Conservation (phyloP, 129 eudicot genomes). For the Lactuca saligna region DNA sequence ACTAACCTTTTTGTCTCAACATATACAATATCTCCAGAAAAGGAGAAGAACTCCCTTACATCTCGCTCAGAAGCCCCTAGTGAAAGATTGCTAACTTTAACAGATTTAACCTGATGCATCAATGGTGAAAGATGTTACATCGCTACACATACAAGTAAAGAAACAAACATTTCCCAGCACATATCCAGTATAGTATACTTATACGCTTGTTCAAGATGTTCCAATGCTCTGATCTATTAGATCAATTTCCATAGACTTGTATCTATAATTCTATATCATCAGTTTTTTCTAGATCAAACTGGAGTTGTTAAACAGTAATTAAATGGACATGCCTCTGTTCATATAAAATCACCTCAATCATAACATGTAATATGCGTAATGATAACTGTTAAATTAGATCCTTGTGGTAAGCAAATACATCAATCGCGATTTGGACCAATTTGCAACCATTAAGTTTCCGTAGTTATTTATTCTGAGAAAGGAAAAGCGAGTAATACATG, state of each 20-base stretch:
- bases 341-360: neutral
- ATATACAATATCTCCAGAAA: constrained; percentile 88
- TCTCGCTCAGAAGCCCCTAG: constrained; percentile 83
- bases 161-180: constrained; percentile 4
- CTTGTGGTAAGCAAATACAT: neutral
- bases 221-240: constrained; percentile 1
- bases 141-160: neutral
- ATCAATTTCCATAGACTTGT: neutral
- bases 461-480: neutral
- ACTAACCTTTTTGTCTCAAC: constrained; percentile 83
- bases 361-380: neutral
- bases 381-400: constrained; percentile 8
- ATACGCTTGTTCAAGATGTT: neutral
- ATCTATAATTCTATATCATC: neutral
- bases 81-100: constrained; percentile 92
- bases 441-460: neutral
- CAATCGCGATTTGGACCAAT: constrained; percentile 17
- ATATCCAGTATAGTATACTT: neutral
- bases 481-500: constrained; percentile 8
- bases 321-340: neutral
- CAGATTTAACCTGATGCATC: constrained; percentile 57
- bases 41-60: constrained; percentile 90
- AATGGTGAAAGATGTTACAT: neutral
- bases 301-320: neutral
- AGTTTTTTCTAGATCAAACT: constrained; percentile 1